A percentile compares a stretch with the other conserved stretches of the same genome.
phyloP scores from a whole-genome alignment of 768 basidiomycete genomes.

The Astraeus odoratus region DNA sequence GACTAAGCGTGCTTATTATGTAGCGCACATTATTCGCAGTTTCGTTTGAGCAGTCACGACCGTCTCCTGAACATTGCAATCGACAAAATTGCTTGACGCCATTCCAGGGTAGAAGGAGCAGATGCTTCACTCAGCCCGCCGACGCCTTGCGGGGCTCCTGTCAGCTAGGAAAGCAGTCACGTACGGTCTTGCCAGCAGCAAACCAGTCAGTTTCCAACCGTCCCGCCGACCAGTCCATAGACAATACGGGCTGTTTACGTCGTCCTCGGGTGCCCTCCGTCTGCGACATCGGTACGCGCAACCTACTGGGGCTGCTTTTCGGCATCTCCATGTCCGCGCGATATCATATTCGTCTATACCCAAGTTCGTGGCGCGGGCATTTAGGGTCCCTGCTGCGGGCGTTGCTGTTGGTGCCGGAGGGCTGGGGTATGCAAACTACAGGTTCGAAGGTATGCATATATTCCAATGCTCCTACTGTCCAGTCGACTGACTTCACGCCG shows the following conservation, averaged over 20 bases:
- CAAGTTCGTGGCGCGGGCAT: conserved; percentile 80
- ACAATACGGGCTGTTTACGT: conserved; percentile 49
- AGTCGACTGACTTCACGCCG: too few relatives aligned
- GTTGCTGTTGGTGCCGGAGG: conserved; percentile 88
- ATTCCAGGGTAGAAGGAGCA: neutral
- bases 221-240: conserved; percentile 42
- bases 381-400: conserved; percentile 82
- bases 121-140: conserved; percentile 42
- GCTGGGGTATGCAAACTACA: conserved; percentile 92
- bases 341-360: conserved; percentile 87
- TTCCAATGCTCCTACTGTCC: too few relatives aligned
- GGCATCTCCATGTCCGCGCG: conserved; percentile 67
- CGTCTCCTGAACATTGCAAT: too few relatives aligned
- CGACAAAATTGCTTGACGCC: too few relatives aligned
- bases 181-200: conserved; percentile 41
- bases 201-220: conserved; percentile 9
- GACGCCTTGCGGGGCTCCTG: conserved; percentile 28
- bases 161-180: conserved; percentile 41
- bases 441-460: conserved; percentile 92
- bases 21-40: too few relatives aligned
- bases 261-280: conserved; percentile 28
- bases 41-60: too few relatives aligned
- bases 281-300: conserved; percentile 44
- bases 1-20: neutral
- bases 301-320: conserved; percentile 36